Percentiles rank a stretch among this genome's conserved stretches.
Evolutionary conservation across 176 grass and related monocot species (phyloP).

Genomic region (Lolium perenne): DNA sequence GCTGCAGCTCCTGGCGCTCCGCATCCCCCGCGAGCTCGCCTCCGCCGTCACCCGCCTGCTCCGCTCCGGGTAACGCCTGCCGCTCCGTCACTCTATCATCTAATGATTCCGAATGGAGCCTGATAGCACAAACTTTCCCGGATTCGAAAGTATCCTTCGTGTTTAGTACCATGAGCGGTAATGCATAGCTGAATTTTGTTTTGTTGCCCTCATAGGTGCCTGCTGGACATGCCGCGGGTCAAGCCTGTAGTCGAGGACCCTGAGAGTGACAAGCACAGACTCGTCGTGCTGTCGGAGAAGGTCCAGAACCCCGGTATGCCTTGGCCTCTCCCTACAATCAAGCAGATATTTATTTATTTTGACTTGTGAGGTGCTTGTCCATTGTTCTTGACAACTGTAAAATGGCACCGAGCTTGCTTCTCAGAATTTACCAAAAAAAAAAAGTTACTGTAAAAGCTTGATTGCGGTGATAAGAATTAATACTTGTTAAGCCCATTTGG

Average conservation of each 20-base stretch:
- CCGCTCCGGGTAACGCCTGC: constrained; percentile 56
- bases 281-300: constrained; percentile 82
- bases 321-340: neutral
- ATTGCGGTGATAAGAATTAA: neutral
- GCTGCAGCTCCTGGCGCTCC: constrained; percentile 70
- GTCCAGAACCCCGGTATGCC: constrained; percentile 73
- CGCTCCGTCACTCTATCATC: neutral
- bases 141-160: neutral
- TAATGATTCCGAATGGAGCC: constrained; percentile 22
- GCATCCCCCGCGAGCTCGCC: constrained; percentile 75
- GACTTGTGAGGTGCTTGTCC: neutral
- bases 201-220: constrained; percentile 40
- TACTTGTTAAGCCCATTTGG: neutral
- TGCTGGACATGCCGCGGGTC: constrained; percentile 78
- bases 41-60: constrained; percentile 70
- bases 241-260: constrained; percentile 91
- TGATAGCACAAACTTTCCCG: neutral
- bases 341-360: neutral
- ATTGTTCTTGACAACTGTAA: constrained; percentile 1
- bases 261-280: constrained; percentile 67
- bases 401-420: neutral
- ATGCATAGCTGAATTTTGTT: neutral
- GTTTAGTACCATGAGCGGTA: too few relatives aligned
- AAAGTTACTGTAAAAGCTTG: neutral
- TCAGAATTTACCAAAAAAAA: neutral